Evolutionary conservation across 2,329 filamentous ascomycete species (phyloP).

Genomic region (Pestalotiopsis sp.): DNA sequence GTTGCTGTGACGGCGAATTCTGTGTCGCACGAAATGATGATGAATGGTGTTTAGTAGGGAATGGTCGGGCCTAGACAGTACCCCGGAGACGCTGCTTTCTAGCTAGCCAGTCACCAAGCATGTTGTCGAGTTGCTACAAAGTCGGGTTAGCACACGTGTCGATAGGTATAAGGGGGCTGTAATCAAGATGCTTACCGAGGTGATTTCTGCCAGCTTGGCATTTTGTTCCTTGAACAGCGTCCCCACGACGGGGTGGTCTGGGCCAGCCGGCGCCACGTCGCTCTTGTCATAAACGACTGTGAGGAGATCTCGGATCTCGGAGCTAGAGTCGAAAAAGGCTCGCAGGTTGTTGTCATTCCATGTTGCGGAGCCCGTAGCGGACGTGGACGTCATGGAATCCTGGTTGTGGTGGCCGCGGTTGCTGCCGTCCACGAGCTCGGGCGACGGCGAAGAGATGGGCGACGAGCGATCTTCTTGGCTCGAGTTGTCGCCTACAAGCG

Average conservation of each 20-base stretch:
- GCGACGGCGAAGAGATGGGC: slow-evolving; percentile 65
- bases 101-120: slow-evolving; percentile 82
- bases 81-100: slow-evolving; percentile 67
- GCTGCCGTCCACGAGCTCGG: slow-evolving; percentile 58
- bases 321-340: slow-evolving; percentile 87
- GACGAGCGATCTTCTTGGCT: slow-evolving; percentile 70
- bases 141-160: slow-evolving; percentile 15
- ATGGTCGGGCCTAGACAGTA: slow-evolving; percentile 37
- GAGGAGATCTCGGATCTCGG: slow-evolving; percentile 86
- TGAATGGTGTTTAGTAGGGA: neutral
- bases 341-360: slow-evolving; percentile 90
- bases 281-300: slow-evolving; percentile 92
- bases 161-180: neutral
- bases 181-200: slow-evolving; percentile 57
- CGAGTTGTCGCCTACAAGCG: slow-evolving; percentile 71
- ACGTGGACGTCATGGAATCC: slow-evolving; percentile 56
- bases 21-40: slow-evolving; percentile 12
- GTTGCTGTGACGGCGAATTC: slow-evolving; percentile 19
- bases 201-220: slow-evolving; percentile 83
- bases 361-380: slow-evolving; percentile 60
- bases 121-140: slow-evolving; percentile 75
- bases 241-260: slow-evolving; percentile 84
- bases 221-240: slow-evolving; percentile 86
- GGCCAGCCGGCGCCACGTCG: slow-evolving; percentile 75
- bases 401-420: slow-evolving; percentile 46